Percentiles rank a stretch among this genome's conserved stretches.
phyloP scores from a whole-genome alignment of 192 early-diverging fungal species.

The Spinellus fusiger region DNA sequence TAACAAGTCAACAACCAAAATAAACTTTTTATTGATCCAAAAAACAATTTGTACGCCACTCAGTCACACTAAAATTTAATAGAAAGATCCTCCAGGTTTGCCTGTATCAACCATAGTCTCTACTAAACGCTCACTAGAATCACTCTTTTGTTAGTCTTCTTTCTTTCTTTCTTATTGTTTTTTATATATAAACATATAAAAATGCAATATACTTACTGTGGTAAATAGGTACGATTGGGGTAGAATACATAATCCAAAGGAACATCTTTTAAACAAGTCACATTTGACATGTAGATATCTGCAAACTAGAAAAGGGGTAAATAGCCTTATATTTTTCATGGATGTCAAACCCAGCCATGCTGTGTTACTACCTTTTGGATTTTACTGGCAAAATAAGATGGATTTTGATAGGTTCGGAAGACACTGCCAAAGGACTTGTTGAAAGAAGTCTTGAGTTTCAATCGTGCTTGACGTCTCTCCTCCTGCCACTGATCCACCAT shows the following conservation, averaged over 20 bases:
- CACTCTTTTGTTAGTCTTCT: too few relatives aligned
- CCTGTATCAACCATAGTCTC: constrained; percentile 31
- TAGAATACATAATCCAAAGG: constrained; percentile 58
- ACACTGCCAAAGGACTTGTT: constrained; percentile 57
- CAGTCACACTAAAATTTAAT: too few relatives aligned
- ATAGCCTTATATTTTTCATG: too few relatives aligned
- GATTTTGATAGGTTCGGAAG: constrained; percentile 54
- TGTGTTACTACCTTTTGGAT: constrained; percentile 38
- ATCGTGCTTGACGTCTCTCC: constrained; percentile 39
- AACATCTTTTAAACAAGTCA: constrained; percentile 46
- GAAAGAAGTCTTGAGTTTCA: constrained; percentile 43
- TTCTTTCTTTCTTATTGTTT: too few relatives aligned
- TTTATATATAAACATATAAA: constrained; percentile 2
- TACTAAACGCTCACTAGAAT: constrained; percentile 21
- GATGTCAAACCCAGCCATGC: too few relatives aligned
- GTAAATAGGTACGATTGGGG: constrained; percentile 51
- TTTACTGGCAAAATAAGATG: constrained; percentile 56
- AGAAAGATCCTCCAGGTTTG: constrained; percentile 5
- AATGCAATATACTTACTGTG: constrained; percentile 35
- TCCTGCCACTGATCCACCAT: constrained; percentile 42
- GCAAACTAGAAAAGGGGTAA: constrained; percentile 29
- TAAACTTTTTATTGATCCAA: constrained; percentile 2
- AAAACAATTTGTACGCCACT: too few relatives aligned
- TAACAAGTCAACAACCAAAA: not conserved
- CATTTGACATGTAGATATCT: constrained; percentile 43